Evolutionary conservation across 2,329 filamentous ascomycete genomes (phyloP).

Genomic region (Penicillium polonicum): DNA sequence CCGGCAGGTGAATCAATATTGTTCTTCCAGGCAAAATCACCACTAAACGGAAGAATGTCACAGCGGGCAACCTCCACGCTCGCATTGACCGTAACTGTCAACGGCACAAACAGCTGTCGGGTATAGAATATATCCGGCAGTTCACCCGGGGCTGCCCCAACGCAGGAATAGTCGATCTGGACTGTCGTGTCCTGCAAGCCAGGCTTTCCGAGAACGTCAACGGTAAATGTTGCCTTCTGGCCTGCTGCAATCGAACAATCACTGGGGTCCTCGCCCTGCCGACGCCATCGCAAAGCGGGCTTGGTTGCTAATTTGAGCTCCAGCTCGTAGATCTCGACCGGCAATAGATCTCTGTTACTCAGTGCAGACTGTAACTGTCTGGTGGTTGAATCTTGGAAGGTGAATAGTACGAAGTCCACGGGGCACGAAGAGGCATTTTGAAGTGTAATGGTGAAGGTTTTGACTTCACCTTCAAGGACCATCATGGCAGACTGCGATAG

Average conservation of each 20-base stretch:
- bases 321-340: constrained; percentile 80
- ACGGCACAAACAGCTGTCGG: constrained; percentile 73
- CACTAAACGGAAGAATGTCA: constrained; percentile 73
- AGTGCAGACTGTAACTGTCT: constrained; percentile 72
- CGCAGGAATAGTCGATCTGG: constrained; percentile 80
- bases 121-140: constrained; percentile 76
- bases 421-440: constrained; percentile 74
- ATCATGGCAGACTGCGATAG: constrained; percentile 83
- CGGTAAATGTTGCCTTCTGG: constrained; percentile 68
- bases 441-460: constrained; percentile 73
- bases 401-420: constrained; percentile 81
- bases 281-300: constrained; percentile 61
- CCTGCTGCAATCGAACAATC: constrained; percentile 65
- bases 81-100: constrained; percentile 88
- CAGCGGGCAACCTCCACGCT: constrained; percentile 79
- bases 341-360: constrained; percentile 71
- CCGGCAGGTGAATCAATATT: constrained; percentile 16
- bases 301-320: constrained; percentile 75
- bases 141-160: constrained; percentile 69
- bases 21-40: constrained; percentile 65
- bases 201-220: constrained; percentile 83
- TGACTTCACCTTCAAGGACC: constrained; percentile 86
- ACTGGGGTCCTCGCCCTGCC: constrained; percentile 48
- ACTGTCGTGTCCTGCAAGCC: constrained; percentile 76
- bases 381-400: constrained; percentile 86